Evolutionary conservation across 257 asterid species (phyloP).

Genomic region (Solanum verrucosum): DNA sequence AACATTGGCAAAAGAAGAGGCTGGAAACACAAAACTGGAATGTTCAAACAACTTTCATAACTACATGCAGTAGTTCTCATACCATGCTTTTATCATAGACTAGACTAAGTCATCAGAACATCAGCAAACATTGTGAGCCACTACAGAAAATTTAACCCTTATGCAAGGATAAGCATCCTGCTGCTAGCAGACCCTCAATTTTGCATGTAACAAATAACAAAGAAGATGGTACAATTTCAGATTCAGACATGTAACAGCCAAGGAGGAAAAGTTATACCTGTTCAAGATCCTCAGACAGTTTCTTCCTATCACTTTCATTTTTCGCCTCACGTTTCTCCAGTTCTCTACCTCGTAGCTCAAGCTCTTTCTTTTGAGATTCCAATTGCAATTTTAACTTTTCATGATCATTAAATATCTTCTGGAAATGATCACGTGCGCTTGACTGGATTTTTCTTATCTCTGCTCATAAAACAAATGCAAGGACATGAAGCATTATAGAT

Average conservation of each 20-base stretch:
- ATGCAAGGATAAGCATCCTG: background rate
- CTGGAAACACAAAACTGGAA: background rate
- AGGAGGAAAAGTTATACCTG: constrained; percentile 38
- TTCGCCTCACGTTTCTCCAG: constrained; percentile 38
- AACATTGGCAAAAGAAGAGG: background rate
- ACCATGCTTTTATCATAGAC: background rate
- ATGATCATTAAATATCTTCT: constrained; percentile 41
- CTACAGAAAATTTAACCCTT: background rate
- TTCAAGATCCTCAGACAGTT: constrained; percentile 38
- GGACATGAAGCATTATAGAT: background rate
- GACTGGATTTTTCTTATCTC: constrained; percentile 68
- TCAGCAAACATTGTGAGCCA: background rate
- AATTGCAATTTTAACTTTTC: constrained; percentile 34
- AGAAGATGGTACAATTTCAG: background rate
- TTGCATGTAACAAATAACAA: background rate
- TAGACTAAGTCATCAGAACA: background rate
- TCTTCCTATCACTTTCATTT: constrained; percentile 54
- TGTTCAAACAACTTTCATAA: background rate
- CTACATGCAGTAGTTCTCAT: background rate
- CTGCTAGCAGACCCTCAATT: background rate
- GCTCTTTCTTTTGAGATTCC: constrained; percentile 46
- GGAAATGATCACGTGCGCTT: constrained; percentile 32
- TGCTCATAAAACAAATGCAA: constrained; percentile 11
- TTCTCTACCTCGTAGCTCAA: constrained; percentile 44
- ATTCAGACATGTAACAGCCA: background rate